Base-by-base conservation (phyloP, 139 green algal genomes). In the Tetraselmis chui region DNA sequence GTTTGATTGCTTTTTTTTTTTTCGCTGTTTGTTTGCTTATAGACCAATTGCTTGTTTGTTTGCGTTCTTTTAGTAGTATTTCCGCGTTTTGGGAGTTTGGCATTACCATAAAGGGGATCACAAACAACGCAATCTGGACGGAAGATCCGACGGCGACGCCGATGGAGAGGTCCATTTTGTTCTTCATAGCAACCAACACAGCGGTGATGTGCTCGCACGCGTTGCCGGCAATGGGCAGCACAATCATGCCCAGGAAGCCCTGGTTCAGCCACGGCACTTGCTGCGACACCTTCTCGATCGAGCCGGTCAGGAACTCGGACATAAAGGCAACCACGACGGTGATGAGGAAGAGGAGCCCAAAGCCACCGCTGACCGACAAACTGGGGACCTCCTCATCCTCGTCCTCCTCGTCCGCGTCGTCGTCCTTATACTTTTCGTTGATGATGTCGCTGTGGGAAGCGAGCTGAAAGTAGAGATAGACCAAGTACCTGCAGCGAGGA, bases 151-250 rank as follows among this genome's bases (percentile, higher is more conserved):
- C 45, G 11, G 45, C 45, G 18, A 67, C 89, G 0, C 89, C 91
- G n/a, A 98, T 93, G 2, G 92, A 90, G 29, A 97, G 87, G 85
- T 97, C 94, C 94, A 98, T 97, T 84, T 97, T 97, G 88, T 96
- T 91, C 85, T 95, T 96, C 29, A 92, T 86, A 1, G 95, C 94
- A 82, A 98, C 95, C 76, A 97, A 89, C n/a, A 98, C 88, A 0
- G 95, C 94, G 1, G 90, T 95, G 77, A 97, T 93, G 88, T 98
- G 94, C 87, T 97, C 94, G 30, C 90, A 94, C 5, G 94, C 94
- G 32, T 98, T 98, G 84, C 94, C 94, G 0, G 93, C 94, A 28
- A 97, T 95, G 28, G 94, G 94, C 81, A 97, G 88, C 28, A 98
- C 76, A 32, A 96, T 91, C 29, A 94, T 92, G 5, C 91, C 91